Evolutionary conservation across 73 alveolate species (phyloP).

Genomic region (Blepharisma japonicum): DNA sequence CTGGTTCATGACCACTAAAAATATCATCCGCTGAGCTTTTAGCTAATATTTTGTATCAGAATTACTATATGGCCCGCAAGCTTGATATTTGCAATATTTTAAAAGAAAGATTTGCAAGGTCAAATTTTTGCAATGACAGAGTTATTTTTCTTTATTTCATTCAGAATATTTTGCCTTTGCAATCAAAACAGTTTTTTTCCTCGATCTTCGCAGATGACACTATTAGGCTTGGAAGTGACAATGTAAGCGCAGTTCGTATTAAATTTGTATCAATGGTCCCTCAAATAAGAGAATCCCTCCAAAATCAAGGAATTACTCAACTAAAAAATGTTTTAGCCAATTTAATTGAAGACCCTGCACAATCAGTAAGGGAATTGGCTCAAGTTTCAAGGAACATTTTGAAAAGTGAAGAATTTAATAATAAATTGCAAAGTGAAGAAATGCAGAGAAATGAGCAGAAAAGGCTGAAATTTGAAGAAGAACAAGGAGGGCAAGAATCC

Average conservation of each 20-base stretch:
- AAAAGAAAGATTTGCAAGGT: constrained; percentile 16
- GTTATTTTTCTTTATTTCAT: neutral
- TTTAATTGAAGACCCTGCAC: too few species aligned
- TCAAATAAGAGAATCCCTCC: too few species aligned
- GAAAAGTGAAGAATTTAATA: too few species aligned
- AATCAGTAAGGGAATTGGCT: too few species aligned
- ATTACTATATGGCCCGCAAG: neutral
- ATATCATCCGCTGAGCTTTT: neutral
- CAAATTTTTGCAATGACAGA: constrained; percentile 13
- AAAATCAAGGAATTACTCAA: too few species aligned
- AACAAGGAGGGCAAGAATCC: too few species aligned
- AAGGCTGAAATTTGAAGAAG: too few species aligned
- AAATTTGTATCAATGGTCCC: neutral
- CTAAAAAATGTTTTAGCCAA: too few species aligned
- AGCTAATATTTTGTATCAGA: neutral
- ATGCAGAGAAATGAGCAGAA: too few species aligned
- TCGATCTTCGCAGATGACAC: neutral
- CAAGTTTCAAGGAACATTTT: too few species aligned
- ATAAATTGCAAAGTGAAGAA: too few species aligned
- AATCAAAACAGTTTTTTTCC: neutral
- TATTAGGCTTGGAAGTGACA: neutral
- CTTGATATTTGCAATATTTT: constrained; percentile 18
- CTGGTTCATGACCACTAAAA: constrained; percentile 18
- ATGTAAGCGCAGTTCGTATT: neutral
- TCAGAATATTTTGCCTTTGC: neutral